phyloP scores from a whole-genome alignment of 176 grass and related monocot species.

The Aechmea fasciata region DNA sequence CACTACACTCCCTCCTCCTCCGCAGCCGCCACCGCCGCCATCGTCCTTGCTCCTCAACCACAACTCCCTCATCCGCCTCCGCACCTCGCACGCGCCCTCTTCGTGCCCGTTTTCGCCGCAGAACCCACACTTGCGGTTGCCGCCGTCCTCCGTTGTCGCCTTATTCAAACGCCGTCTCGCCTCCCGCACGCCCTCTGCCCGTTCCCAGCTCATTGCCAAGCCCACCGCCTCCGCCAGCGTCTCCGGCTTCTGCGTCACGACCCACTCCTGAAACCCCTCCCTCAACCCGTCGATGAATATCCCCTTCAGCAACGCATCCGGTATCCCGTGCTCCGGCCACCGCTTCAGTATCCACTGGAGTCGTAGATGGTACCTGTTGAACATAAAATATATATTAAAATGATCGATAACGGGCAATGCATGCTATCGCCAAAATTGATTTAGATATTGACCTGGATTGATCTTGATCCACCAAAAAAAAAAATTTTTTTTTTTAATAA shows the following conservation, averaged over 20 bases:
- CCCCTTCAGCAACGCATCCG: slow-evolving; percentile 22
- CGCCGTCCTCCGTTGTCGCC: not conserved
- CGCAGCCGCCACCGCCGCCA: not conserved
- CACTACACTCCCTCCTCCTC: not conserved
- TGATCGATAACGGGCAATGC: too few relatives aligned
- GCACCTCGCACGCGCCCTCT: slow-evolving; percentile 26
- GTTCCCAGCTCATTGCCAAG: slow-evolving; percentile 45
- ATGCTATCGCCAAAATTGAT: too few relatives aligned
- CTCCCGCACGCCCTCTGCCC: slow-evolving; percentile 31
- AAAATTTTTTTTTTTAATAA: too few relatives aligned
- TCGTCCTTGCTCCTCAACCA: slow-evolving; percentile 11
- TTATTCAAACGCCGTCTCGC: slow-evolving; percentile 27
- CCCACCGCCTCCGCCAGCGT: slow-evolving; percentile 34
- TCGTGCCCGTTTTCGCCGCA: slow-evolving; percentile 28
- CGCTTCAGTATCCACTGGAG: slow-evolving; percentile 37
- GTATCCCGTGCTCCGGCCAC: slow-evolving; percentile 24
- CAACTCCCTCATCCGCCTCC: slow-evolving; percentile 33
- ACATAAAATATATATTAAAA: too few relatives aligned
- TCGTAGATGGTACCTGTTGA: slow-evolving; percentile 47
- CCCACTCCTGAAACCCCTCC: slow-evolving; percentile 40
- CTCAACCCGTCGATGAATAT: slow-evolving; percentile 48
- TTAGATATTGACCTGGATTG: too few relatives aligned
- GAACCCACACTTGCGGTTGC: slow-evolving; percentile 24
- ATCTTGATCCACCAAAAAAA: too few relatives aligned
- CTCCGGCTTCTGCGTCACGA: slow-evolving; percentile 30